Conservation (phyloP, 306 rosid species). For the Prunus mira region DNA sequence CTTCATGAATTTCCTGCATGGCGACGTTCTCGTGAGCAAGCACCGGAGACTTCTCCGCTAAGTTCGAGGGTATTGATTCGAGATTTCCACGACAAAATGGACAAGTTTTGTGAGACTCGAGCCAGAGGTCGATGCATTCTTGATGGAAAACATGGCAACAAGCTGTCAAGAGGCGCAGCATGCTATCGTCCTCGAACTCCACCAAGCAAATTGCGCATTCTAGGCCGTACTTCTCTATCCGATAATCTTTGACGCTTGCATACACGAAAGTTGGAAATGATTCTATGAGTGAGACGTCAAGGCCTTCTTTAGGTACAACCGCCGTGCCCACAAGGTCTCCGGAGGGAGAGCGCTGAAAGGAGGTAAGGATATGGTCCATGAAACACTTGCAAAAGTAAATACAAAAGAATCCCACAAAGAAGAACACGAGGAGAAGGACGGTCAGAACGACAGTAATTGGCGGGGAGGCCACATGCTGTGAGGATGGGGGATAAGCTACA, state of each 20-base stretch:
- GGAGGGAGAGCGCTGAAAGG: conserved; percentile 32
- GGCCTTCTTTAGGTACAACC: conserved; percentile 35
- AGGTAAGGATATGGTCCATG: conserved; percentile 17
- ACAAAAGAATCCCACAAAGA: conserved; percentile 44
- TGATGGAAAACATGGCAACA: conserved; percentile 77
- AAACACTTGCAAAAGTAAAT: conserved; percentile 48
- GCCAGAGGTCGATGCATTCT: conserved; percentile 82
- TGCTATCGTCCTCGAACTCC: conserved; percentile 56
- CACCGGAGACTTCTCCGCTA: conserved; percentile 9
- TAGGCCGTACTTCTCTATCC: conserved; percentile 30
- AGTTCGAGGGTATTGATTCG: conserved; percentile 9
- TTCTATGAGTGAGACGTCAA: conserved; percentile 42
- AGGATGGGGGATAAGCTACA: background rate
- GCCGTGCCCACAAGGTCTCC: conserved; percentile 20
- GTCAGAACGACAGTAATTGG: conserved; percentile 42
- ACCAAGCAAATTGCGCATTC: conserved; percentile 71
- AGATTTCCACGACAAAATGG: conserved; percentile 75
- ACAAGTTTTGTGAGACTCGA: conserved; percentile 63
- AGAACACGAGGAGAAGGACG: conserved; percentile 37
- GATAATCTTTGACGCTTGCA: conserved; percentile 48
- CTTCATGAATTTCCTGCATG: conserved; percentile 4
- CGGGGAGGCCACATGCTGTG: background rate
- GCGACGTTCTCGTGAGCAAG: background rate
- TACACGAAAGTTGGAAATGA: conserved; percentile 58
- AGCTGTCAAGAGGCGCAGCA: conserved; percentile 49